phyloP scores from a whole-genome alignment of 805 yeast genomes.

The Candida xyloterini region DNA sequence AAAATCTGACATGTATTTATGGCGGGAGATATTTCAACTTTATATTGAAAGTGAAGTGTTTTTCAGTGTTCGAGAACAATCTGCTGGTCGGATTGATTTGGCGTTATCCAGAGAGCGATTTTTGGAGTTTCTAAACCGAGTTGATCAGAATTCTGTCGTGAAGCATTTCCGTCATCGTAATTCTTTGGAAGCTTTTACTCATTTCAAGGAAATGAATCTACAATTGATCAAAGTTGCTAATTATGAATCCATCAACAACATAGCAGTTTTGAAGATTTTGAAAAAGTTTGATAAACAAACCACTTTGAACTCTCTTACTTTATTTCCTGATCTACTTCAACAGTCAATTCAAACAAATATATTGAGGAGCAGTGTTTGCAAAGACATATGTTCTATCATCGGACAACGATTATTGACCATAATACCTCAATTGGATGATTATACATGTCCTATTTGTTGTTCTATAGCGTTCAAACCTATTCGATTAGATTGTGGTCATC shows the following conservation, averaged over 20 bases:
- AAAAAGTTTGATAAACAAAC: slow-evolving; percentile 79
- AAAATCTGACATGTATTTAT: slow-evolving; percentile 56
- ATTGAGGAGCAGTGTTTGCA: slow-evolving; percentile 42
- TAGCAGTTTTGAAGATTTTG: slow-evolving; percentile 65
- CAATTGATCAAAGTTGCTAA: slow-evolving; percentile 54
- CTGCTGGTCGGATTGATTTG: slow-evolving; percentile 43
- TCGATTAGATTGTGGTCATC: slow-evolving; percentile 58
- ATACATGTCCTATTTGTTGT: slow-evolving; percentile 70
- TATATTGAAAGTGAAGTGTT: slow-evolving; percentile 68
- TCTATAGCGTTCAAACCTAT: slow-evolving; percentile 72
- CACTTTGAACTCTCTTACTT: slow-evolving; percentile 43
- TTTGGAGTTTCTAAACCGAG: slow-evolving; percentile 38
- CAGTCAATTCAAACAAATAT: slow-evolving; percentile 21
- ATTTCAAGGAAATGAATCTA: slow-evolving; percentile 52
- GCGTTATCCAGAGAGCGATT: slow-evolving; percentile 46
- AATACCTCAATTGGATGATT: slow-evolving; percentile 74
- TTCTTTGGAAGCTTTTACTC: slow-evolving; percentile 42
- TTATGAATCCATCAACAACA: slow-evolving; percentile 58
- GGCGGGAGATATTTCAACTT: slow-evolving; percentile 66
- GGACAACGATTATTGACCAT: slow-evolving; percentile 51
- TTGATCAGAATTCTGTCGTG: slow-evolving; percentile 37
- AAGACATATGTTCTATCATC: slow-evolving; percentile 53
- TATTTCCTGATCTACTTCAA: slow-evolving; percentile 39
- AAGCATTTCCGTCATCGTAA: slow-evolving; percentile 45
- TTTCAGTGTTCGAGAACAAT: slow-evolving; percentile 41